A percentile compares a stretch with the other conserved stretches of the same genome.
These are phyloP conservation scores for Neocucurbitaria cava DNA, from an alignment of 2,329 filamentous ascomycete genomes.

Conservation along the genomic window DNA sequence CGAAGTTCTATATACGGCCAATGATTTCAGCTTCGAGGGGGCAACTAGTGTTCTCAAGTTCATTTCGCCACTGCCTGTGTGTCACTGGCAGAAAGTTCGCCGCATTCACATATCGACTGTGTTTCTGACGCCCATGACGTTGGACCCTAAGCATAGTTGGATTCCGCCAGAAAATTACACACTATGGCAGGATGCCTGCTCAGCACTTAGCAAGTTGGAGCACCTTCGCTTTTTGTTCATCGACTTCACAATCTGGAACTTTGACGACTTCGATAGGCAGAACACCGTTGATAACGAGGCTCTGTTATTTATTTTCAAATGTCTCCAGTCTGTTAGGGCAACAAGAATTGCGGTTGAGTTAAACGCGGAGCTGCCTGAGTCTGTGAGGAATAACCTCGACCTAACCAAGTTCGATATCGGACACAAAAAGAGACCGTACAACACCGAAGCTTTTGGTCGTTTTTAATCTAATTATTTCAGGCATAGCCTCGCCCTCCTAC, in stretches of 20 bases:
- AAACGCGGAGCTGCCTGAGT: background rate
- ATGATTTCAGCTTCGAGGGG: constrained; percentile 16
- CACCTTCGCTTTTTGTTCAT: background rate
- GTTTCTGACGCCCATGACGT: constrained; percentile 5
- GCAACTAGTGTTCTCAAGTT: constrained; percentile 4
- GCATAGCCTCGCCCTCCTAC: too few relatives aligned
- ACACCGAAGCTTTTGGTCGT: background rate
- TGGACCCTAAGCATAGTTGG: background rate
- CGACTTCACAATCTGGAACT: background rate
- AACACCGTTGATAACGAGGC: too few relatives aligned
- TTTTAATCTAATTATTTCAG: too few relatives aligned
- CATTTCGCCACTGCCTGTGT: background rate
- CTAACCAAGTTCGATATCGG: background rate
- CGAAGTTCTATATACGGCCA: constrained; percentile 12
- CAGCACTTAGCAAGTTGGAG: background rate
- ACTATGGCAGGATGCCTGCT: background rate
- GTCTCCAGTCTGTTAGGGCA: background rate
- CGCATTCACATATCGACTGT: constrained; percentile 13
- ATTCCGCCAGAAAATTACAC: background rate
- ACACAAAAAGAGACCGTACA: background rate
- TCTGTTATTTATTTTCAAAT: too few relatives aligned
- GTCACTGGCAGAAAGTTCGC: constrained; percentile 13
- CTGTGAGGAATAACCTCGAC: background rate
- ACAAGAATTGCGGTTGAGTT: background rate
- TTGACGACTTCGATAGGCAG: too few relatives aligned